phyloP scores from a whole-genome alignment of 2,329 filamentous ascomycete genomes.

The Xylariaceae sp. region DNA sequence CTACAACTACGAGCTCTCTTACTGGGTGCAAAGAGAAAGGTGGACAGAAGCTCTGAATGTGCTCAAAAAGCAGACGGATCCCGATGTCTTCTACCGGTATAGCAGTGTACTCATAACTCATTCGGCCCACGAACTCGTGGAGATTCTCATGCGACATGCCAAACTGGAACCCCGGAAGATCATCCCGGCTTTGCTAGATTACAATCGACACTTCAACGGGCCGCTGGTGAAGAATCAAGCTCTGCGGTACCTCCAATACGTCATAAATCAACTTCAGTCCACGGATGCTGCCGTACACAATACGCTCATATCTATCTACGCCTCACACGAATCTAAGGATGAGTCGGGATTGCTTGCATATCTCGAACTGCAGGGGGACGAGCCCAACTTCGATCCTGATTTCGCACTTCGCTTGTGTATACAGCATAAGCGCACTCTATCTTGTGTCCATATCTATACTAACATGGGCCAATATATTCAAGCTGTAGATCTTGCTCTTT shows the following conservation, averaged over 20 bases:
- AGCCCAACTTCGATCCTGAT: slow-evolving; percentile 86
- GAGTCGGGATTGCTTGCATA: slow-evolving; percentile 84
- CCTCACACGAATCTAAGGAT: slow-evolving; percentile 74
- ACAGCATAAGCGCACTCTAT: slow-evolving; percentile 85
- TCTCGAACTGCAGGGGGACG: slow-evolving; percentile 81
- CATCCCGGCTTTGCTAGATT: slow-evolving; percentile 89
- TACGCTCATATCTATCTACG: slow-evolving; percentile 92
- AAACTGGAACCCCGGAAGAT: slow-evolving; percentile 80
- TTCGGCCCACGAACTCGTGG: slow-evolving; percentile 77
- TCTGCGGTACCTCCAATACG: slow-evolving; percentile 85
- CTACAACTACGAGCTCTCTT: slow-evolving; percentile 89
- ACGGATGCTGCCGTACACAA: slow-evolving; percentile 88
- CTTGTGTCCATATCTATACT: slow-evolving; percentile 95
- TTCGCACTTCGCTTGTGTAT: slow-evolving; percentile 95
- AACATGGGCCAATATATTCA: slow-evolving; percentile 92
- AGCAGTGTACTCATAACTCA: slow-evolving; percentile 95
- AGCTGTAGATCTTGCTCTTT: slow-evolving; percentile 86
- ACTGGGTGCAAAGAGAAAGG: slow-evolving; percentile 93
- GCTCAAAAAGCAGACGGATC: slow-evolving; percentile 85
- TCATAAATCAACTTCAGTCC: slow-evolving; percentile 79
- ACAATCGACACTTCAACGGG: slow-evolving; percentile 72
- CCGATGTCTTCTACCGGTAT: slow-evolving; percentile 93
- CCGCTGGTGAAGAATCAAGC: slow-evolving; percentile 78
- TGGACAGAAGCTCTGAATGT: slow-evolving; percentile 85
- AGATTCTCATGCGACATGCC: slow-evolving; percentile 87